Evolutionary conservation across 495 filamentous ascomycete genomes (phyloP).

Genomic region (Aspergillus hancockii): DNA sequence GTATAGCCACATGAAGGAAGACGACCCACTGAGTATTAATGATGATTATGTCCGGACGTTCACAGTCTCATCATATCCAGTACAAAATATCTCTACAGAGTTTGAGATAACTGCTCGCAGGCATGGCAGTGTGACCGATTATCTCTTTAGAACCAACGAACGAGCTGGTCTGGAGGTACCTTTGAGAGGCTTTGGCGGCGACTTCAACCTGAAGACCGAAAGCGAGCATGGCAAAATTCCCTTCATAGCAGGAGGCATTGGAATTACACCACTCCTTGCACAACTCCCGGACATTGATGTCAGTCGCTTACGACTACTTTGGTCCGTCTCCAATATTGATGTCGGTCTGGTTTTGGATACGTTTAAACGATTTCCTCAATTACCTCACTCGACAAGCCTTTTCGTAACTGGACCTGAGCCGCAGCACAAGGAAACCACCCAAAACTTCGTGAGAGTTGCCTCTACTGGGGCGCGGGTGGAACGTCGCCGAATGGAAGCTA

Average conservation of each 20-base stretch:
- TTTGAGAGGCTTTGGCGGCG: constrained; percentile 72
- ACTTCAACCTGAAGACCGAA: constrained; percentile 53
- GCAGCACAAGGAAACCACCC: constrained; percentile 19
- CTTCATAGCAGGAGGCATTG: constrained; percentile 77
- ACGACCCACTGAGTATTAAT: constrained; percentile 74
- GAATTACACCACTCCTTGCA: constrained; percentile 75
- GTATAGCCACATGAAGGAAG: constrained; percentile 79
- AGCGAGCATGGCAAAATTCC: constrained; percentile 29
- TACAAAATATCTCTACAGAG: constrained; percentile 38
- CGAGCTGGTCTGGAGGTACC: constrained; percentile 60
- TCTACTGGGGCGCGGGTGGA: constrained; percentile 43
- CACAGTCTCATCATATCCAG: constrained; percentile 65
- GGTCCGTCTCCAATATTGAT: constrained; percentile 64
- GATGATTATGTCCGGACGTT: constrained; percentile 84
- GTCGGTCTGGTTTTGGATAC: constrained; percentile 61
- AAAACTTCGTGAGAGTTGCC: constrained; percentile 27
- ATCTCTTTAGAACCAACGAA: constrained; percentile 59
- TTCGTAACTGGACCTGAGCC: constrained; percentile 59
- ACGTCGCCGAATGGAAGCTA: constrained; percentile 53
- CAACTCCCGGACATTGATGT: constrained; percentile 54
- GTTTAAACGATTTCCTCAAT: constrained; percentile 50
- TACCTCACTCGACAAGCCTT: constrained; percentile 54
- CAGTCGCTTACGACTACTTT: constrained; percentile 56
- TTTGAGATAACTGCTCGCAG: constrained; percentile 72
- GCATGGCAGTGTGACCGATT: constrained; percentile 65